Evolutionary conservation across 257 asterid species (phyloP), one percentile per base, ranked within the genome.

Genomic region (Solanum piurae): DNA sequence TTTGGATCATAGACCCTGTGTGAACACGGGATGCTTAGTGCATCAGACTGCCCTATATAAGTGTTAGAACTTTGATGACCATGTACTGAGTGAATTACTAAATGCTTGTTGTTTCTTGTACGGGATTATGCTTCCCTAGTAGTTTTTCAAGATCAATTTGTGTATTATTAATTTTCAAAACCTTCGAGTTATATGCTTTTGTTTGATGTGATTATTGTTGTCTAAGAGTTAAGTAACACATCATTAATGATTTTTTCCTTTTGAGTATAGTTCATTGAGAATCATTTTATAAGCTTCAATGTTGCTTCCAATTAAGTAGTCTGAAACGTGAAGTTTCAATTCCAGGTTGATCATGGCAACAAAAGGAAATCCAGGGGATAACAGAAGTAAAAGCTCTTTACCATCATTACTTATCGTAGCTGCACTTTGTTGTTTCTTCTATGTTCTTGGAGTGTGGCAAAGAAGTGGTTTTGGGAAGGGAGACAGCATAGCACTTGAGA

Each of bases 391-490:
- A 83, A 89, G 74, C 79, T 86, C 90, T 18, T 71, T 68, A 60
- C 66, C 92, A 33, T 71, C 92, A 21, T 34, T 92, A 69, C 76
- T 92, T 66, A 72, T 89, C 13, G 88, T 91, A 62, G 92, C 91
- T 7, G 90, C 87, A 10, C 87, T 92, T 10, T 92, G 93, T 87
- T 66, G 90, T 89, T 87, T 72, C 86, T 92, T 92, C 89, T 92
- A 88, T 79, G 85, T 88, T 64, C 66, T 92, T 21, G 93, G 92
- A 87, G 91, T 92, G 69, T 92, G 94, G 92, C 89, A 92, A 84
- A 90, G 86, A 87, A 90, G 94, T 75, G 94, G 92, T 52, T 88
- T 88, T 14, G 94, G 92, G 38, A 92, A 90, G 90, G 92, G 94
- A 85, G 94, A 92, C 76, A 86, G 83, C 66, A 92, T 92, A 86